A percentile compares a stretch with the other conserved stretches of the same genome.
phyloP scores from a whole-genome alignment of 192 early-diverging fungal genomes.

The Geranomyces michiganensis region DNA sequence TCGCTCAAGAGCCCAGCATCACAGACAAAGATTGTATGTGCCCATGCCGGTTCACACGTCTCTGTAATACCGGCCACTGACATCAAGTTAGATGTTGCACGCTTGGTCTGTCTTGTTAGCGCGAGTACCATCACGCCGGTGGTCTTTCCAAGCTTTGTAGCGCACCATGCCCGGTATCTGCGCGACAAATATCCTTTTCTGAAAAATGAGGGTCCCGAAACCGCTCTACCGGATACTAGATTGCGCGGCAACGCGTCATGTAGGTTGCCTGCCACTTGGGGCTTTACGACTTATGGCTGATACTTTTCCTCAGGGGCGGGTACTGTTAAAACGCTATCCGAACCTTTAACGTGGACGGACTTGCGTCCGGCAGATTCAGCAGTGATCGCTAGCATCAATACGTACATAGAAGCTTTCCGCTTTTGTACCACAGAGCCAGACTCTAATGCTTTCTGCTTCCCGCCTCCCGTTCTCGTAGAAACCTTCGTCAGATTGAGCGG shows the following conservation, averaged over 20 bases:
- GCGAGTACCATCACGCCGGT: not conserved
- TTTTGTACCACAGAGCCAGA: not conserved
- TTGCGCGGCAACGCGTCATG: not conserved
- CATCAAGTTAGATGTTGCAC: not conserved
- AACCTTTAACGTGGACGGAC: not conserved
- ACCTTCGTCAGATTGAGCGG: not conserved
- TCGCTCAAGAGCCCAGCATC: constrained; percentile 71
- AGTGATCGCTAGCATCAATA: not conserved
- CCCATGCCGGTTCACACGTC: constrained; percentile 8
- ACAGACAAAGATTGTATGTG: constrained; percentile 66
- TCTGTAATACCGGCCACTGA: not conserved
- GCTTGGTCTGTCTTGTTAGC: constrained; percentile 8
- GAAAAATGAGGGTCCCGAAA: not conserved
- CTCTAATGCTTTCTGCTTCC: not conserved
- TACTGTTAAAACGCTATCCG: not conserved
- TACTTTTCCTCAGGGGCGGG: not conserved
- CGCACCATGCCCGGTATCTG: constrained; percentile 17
- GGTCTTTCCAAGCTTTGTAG: constrained; percentile 10
- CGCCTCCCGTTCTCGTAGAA: not conserved
- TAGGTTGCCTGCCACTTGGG: not conserved
- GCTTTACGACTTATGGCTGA: not conserved
- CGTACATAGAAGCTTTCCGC: not conserved
- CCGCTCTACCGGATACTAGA: not conserved
- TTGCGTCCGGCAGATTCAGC: not conserved
- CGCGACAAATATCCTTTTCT: constrained; percentile 18